These are phyloP conservation scores for Rubus idaeus DNA, from an alignment of 306 rosid species.

Conservation along the genomic window DNA sequence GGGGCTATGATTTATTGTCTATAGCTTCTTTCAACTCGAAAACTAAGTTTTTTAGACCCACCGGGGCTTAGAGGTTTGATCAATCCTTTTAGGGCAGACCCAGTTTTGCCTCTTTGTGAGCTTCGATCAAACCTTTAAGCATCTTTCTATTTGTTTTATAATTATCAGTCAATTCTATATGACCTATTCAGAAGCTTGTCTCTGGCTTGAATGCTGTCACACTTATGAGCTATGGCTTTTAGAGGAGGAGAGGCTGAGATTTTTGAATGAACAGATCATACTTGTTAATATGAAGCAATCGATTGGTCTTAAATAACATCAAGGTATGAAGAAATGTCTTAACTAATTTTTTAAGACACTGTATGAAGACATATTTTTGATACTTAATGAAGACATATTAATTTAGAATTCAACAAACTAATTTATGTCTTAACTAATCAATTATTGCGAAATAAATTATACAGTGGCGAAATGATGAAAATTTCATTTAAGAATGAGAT, in stretches of 20 bases:
- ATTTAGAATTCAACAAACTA: too few relatives aligned
- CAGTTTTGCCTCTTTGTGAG: slow-evolving; percentile 1
- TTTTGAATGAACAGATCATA: neutral
- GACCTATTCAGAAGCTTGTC: neutral
- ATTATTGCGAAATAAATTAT: too few relatives aligned
- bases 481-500: too few relatives aligned
- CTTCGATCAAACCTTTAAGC: neutral
- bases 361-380: too few relatives aligned
- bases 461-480: too few relatives aligned
- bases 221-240: neutral
- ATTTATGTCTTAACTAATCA: too few relatives aligned
- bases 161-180: neutral
- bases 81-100: neutral
- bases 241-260: neutral
- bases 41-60: slow-evolving; percentile 10
- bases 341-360: too few relatives aligned
- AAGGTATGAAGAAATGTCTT: neutral
- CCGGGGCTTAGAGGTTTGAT: slow-evolving; percentile 20
- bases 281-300: neutral
- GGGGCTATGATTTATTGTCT: slow-evolving; percentile 19
- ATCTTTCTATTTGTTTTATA: neutral
- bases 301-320: neutral
- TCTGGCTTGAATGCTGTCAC: slow-evolving; percentile 6
- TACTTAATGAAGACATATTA: too few relatives aligned
- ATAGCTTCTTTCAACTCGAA: slow-evolving; percentile 25